phyloP scores from a whole-genome alignment of 1,139 yeast genomes.

The Taphrina wiesneri region DNA sequence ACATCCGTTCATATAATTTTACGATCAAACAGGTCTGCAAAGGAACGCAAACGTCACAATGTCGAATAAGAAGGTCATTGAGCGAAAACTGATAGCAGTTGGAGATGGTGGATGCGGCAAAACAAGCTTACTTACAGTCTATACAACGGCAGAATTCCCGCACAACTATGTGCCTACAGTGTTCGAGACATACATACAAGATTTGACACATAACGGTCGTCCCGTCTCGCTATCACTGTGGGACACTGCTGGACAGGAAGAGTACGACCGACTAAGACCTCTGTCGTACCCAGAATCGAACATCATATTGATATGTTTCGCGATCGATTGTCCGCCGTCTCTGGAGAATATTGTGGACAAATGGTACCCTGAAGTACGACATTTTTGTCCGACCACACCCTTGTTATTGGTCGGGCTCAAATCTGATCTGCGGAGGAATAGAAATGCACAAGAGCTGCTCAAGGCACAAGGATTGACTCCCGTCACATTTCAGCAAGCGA shows the following conservation, averaged over 20 bases:
- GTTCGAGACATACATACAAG: slow-evolving; percentile 78
- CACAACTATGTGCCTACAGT: slow-evolving; percentile 75
- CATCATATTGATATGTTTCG: slow-evolving; percentile 70
- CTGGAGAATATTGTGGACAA: slow-evolving; percentile 72
- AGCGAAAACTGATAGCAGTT: slow-evolving; percentile 72
- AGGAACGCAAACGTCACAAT: neutral
- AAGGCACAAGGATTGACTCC: slow-evolving; percentile 48
- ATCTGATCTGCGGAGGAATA: slow-evolving; percentile 57
- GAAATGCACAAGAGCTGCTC: slow-evolving; percentile 43
- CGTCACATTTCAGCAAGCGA: slow-evolving; percentile 52
- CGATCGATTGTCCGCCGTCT: slow-evolving; percentile 64
- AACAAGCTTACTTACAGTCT: slow-evolving; percentile 77
- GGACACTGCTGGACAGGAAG: slow-evolving; percentile 97
- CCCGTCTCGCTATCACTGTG: slow-evolving; percentile 73
- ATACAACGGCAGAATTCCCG: slow-evolving; percentile 49
- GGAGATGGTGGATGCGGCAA: slow-evolving; percentile 97
- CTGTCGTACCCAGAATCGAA: slow-evolving; percentile 81
- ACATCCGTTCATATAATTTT: neutral
- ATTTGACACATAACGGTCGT: slow-evolving; percentile 52
- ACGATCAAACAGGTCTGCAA: neutral
- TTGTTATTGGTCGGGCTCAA: slow-evolving; percentile 77
- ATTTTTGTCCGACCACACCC: slow-evolving; percentile 80
- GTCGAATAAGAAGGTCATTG: slow-evolving; percentile 20
- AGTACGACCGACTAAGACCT: slow-evolving; percentile 80
- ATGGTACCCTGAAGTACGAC: slow-evolving; percentile 85